A percentile compares a stretch with the other conserved stretches of the same genome.
phyloP scores from a whole-genome alignment of 495 filamentous ascomycete genomes.

The Penicillium diatomitis region DNA sequence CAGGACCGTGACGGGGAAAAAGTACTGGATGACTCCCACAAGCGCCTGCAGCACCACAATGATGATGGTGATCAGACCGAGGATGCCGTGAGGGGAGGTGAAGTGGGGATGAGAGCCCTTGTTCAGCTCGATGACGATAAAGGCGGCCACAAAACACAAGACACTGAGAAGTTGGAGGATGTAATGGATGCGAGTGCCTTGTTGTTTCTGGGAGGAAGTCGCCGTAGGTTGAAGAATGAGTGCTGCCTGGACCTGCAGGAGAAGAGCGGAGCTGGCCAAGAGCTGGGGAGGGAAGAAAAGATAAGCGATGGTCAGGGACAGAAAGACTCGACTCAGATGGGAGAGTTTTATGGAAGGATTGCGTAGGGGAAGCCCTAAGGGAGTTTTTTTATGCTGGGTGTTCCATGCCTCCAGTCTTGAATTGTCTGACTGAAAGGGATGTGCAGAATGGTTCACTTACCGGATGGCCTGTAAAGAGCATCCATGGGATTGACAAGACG shows the following conservation, averaged over 20 bases:
- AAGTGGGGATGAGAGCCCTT: constrained; percentile 65
- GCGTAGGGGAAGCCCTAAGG: too few species aligned
- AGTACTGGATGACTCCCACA: constrained; percentile 74
- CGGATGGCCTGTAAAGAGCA: constrained; percentile 80
- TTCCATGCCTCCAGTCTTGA: too few species aligned
- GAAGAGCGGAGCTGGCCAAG: constrained; percentile 64
- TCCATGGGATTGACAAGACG: constrained; percentile 55
- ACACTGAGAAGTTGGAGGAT: constrained; percentile 56
- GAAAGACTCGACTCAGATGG: neutral
- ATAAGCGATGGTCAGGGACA: constrained; percentile 1
- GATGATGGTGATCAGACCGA: constrained; percentile 71
- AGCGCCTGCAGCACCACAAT: constrained; percentile 61
- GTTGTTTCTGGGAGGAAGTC: constrained; percentile 59
- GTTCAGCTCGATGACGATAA: constrained; percentile 75
- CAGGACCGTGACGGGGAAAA: constrained; percentile 51
- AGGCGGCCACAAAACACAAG: constrained; percentile 50
- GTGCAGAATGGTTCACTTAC: constrained; percentile 25
- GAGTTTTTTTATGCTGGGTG: too few species aligned
- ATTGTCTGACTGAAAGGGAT: neutral
- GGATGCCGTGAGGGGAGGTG: constrained; percentile 65
- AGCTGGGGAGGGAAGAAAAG: constrained; percentile 34
- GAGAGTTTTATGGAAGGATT: too few species aligned
- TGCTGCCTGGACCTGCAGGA: constrained; percentile 67
- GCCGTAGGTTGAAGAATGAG: constrained; percentile 85
- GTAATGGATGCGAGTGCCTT: constrained; percentile 63